Conservation (phyloP, 257 asterid genomes). For the Rubia yunnanensis region DNA sequence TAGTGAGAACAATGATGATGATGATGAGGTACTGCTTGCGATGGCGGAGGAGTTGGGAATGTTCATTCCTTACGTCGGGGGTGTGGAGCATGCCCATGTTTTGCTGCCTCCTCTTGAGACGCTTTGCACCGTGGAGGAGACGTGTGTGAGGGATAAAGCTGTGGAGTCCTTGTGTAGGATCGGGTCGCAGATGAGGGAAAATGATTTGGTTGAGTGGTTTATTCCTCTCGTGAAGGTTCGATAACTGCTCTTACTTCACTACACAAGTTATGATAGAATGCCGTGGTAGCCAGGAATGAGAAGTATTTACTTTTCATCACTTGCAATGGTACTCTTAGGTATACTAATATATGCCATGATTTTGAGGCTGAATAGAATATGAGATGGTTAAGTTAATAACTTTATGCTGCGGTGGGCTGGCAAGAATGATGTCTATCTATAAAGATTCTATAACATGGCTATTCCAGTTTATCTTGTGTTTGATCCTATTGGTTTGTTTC, state of each 20-base stretch:
- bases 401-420: background rate
- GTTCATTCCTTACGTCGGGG: constrained; percentile 92
- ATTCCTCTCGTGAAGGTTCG: constrained; percentile 85
- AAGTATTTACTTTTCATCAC: background rate
- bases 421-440: background rate
- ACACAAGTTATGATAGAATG: background rate
- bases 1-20: constrained; percentile 92
- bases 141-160: constrained; percentile 93
- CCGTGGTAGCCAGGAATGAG: background rate
- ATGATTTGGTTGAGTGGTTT: constrained; percentile 66
- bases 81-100: constrained; percentile 84
- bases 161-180: constrained; percentile 87
- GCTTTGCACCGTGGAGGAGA: constrained; percentile 86
- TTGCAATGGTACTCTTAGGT: background rate
- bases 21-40: constrained; percentile 86
- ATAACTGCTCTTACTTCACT: constrained; percentile 2
- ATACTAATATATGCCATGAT: background rate
- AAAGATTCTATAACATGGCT: background rate
- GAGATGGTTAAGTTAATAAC: background rate
- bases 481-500: background rate
- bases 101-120: constrained; percentile 87
- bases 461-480: constrained; percentile 1
- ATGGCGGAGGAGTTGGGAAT: constrained; percentile 96
- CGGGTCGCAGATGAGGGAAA: constrained; percentile 92
- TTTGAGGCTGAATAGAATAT: background rate